These are phyloP conservation scores for Penicillium coffeae DNA, from an alignment of 495 filamentous ascomycete genomes.

Conservation along the genomic window DNA sequence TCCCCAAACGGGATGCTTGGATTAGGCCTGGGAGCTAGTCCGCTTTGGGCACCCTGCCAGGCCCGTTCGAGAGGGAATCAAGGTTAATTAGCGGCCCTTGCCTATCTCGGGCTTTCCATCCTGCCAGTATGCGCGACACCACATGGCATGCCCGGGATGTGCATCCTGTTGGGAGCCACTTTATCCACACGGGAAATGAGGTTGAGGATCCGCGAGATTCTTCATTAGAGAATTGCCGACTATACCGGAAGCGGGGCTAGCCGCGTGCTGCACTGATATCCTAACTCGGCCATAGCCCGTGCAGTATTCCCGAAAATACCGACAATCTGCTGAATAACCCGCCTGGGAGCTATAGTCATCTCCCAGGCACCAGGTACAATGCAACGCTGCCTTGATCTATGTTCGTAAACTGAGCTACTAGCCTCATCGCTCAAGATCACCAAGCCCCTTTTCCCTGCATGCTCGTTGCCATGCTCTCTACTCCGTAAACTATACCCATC, in stretches of 20 bases:
- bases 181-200: conserved; percentile 3
- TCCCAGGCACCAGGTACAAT: neutral
- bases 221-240: neutral
- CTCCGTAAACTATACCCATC: no score
- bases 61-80: neutral
- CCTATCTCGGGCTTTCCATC: neutral
- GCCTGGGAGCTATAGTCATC: no score
- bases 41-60: no score
- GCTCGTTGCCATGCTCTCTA: neutral
- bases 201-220: neutral
- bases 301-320: neutral
- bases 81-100: conserved; percentile 2
- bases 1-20: neutral
- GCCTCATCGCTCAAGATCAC: no score
- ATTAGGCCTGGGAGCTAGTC: neutral
- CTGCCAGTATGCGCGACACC: neutral
- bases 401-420: no score
- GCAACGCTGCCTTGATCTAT: conserved; percentile 2
- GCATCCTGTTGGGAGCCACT: neutral
- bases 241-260: neutral
- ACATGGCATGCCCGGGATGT: conserved; percentile 15
- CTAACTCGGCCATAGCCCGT: neutral
- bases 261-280: neutral
- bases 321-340: no score
- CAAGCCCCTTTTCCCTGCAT: neutral